Evolutionary conservation across 1,284 basidiomycete genomes (phyloP).

Genomic region (Cryptococcus sp.): DNA sequence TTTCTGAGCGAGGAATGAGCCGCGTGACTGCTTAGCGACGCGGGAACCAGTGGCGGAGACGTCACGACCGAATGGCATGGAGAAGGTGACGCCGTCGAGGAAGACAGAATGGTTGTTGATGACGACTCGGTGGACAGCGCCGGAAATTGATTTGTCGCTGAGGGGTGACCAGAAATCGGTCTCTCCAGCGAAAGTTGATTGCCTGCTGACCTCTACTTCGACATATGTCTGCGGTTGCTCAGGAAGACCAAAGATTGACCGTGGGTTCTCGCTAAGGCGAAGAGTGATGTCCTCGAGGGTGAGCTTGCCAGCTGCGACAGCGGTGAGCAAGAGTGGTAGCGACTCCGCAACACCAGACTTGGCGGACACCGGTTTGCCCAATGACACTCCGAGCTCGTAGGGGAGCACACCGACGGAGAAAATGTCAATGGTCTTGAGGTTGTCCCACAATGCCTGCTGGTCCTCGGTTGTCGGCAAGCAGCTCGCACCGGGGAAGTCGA

Average conservation of each 20-base stretch:
- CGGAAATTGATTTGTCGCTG: conserved; percentile 65
- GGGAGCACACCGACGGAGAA: conserved; percentile 89
- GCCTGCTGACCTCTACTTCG: conserved; percentile 86
- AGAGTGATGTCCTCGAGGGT: conserved; percentile 79
- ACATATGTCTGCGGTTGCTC: conserved; percentile 85
- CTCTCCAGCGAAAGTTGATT: conserved; percentile 59
- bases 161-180: conserved; percentile 79
- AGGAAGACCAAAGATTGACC: conserved; percentile 85
- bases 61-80: conserved; percentile 70
- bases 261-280: conserved; percentile 87
- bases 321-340: conserved; percentile 82
- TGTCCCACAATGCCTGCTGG: conserved; percentile 84
- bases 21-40: conserved; percentile 31
- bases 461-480: conserved; percentile 76
- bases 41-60: conserved; percentile 68
- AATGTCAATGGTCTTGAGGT: conserved; percentile 80
- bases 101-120: conserved; percentile 89
- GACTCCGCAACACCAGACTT: conserved; percentile 85
- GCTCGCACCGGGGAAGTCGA: conserved; percentile 66
- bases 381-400: conserved; percentile 71
- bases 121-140: conserved; percentile 86
- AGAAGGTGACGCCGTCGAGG: conserved; percentile 77
- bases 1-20: conserved; percentile 46
- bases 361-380: conserved; percentile 66
- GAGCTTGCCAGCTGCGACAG: conserved; percentile 76